Evolutionary conservation across 1,284 basidiomycete genomes (phyloP), one percentile per base, ranked within the genome.

Genomic region (Rhodotorula sp.): DNA sequence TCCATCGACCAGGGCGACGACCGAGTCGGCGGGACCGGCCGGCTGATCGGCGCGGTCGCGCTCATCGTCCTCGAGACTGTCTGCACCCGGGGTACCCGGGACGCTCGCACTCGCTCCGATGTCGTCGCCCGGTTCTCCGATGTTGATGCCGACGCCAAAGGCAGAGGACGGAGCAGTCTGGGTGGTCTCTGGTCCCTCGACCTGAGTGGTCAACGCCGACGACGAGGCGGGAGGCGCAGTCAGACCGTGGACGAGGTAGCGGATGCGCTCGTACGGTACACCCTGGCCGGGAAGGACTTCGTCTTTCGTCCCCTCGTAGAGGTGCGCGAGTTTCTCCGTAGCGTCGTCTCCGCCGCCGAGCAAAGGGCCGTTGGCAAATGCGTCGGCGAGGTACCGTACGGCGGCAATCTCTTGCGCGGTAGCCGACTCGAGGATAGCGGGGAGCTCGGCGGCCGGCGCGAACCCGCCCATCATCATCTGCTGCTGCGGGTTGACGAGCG

Each of bases 11-110:
- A 75, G 63, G 12, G 70, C 71, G 56, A 68, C 58, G 57, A 71
- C 74, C 8, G 70, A 71, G 68, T 73, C 75, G 58, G 81, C 81
- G 5, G 81, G 77, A 34, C 80, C 71, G 29, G 77, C 76, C 6
- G 82, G 80, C 70, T 81, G 78, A 52, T 73, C 68, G 16, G 80
- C 79, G 80, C 84, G 79, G 39, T 48, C 54, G 39, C 47, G 39
- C 59, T 62, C 52, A 18, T 48, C 61, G n/a, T 48, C 57, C 20
- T 51, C 61, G 16, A 48, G 18, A 10, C 48, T 31, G 47, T 61
- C 20, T 8, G 60, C 29, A 14, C 29, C 7, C 26, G 46, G 26
- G 10, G 31, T 34, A 7, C 12, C 48, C n/a, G 54, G 54, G 15
- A 56, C 54, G 54, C 54, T 56, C 26, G 54, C 54, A 29, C 54